phyloP scores from a whole-genome alignment of 805 yeast species.

The Saccharomycopsis sp. region DNA sequence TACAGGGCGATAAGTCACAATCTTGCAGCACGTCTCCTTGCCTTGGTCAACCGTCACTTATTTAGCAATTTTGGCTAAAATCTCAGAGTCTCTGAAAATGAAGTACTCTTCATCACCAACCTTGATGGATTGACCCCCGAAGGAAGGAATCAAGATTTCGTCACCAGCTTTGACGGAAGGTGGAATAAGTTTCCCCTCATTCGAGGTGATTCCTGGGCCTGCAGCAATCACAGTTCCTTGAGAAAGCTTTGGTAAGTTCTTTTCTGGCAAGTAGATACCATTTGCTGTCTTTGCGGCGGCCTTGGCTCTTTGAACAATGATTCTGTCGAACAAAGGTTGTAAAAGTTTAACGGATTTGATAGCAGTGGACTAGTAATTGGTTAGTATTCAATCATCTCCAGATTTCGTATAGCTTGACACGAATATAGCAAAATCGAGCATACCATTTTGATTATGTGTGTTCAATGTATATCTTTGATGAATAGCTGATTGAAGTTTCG shows the following conservation, averaged over 20 bases:
- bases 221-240: conserved; percentile 89
- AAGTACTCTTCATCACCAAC: conserved; percentile 74
- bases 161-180: conserved; percentile 86
- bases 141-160: conserved; percentile 87
- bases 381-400: background rate
- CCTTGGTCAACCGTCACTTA: conserved; percentile 23
- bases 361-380: conserved; percentile 41
- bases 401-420: too few species aligned
- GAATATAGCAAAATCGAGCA: too few species aligned
- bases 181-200: conserved; percentile 64
- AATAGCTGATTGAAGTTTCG: background rate
- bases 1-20: background rate
- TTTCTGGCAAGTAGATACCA: conserved; percentile 91
- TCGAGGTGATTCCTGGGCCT: conserved; percentile 85
- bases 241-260: conserved; percentile 89
- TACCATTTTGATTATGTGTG: background rate
- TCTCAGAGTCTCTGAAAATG: conserved; percentile 88
- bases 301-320: conserved; percentile 89
- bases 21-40: background rate
- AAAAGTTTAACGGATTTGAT: conserved; percentile 80
- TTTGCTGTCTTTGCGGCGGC: conserved; percentile 88
- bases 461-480: background rate
- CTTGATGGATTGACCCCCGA: conserved; percentile 87
- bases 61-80: conserved; percentile 79
- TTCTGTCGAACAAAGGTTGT: conserved; percentile 92